Evolutionary conservation across 306 rosid genomes (phyloP), one percentile per base, ranked within the genome.

Genomic region (Sphenostylis stenocarpa): DNA sequence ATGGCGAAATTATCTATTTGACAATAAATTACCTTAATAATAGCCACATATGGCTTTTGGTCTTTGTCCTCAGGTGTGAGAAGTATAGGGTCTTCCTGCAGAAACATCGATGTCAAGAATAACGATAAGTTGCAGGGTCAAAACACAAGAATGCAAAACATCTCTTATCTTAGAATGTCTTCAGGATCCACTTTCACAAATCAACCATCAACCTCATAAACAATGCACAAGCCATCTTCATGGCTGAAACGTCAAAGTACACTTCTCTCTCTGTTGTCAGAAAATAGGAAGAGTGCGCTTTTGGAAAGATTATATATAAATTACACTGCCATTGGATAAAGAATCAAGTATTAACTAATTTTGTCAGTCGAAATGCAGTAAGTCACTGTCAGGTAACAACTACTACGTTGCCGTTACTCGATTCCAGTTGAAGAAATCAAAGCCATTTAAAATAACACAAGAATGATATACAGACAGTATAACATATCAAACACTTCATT

Each of bases 31-130:
- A 96, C 99, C 98, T 96, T 93, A 31, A 93, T 91, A 86, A 96
- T 96, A 11, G 98, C 99, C 62, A 93, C 98, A 38, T 89, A 96
- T 0, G 99, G 99, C 82, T 96, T 96, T 68, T 96, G 93, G n/a
- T 63, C 80, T 48, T 63, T 80, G 73, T 83, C 87, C 84, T 93
- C 96, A 0, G 98, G 98, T 66, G 66, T 83, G n/a, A 96, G 87
- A 85, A 96, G 98, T 67, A 96, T 97, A 20, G 99, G 93, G 79
- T 96, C 99, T 90, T 93, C 99, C 98, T 96, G 85, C 70, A 74
- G 69, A 75, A 67, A 79, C 60, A 75, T 21, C 28, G 38, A 19
- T n/a, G 34, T 11, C 10, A 76, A 28, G 15, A 55, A 61, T 13
- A 60, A 47, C 2, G 0, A 5, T 56, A 55, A 55, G 64, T 55